Percentiles rank a stretch among this genome's conserved stretches.
These are phyloP conservation scores for Claviceps maximensis DNA, from an alignment of 2,329 filamentous ascomycete genomes.

Conservation along the genomic window DNA sequence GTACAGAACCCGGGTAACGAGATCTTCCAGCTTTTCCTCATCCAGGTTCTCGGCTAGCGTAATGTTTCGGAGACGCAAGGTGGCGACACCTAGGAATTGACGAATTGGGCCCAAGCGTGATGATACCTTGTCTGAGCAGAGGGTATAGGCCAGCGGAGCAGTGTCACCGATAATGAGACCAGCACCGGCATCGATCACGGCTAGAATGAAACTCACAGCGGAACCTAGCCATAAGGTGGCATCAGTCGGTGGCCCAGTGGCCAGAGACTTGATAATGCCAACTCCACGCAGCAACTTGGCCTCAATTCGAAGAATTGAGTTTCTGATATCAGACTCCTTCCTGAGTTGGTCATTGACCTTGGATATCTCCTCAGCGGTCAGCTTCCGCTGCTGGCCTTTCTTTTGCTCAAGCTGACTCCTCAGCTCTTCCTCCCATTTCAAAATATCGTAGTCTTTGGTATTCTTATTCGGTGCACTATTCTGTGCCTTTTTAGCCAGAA, in stretches of 20 bases:
- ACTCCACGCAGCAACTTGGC: slow-evolving; percentile 67
- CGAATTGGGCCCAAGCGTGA: slow-evolving; percentile 62
- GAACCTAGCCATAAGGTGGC: slow-evolving; percentile 78
- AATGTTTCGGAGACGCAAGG: slow-evolving; percentile 64
- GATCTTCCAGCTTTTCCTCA: slow-evolving; percentile 67
- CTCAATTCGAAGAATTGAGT: slow-evolving; percentile 55
- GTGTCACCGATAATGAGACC: slow-evolving; percentile 69
- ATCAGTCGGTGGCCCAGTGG: slow-evolving; percentile 79
- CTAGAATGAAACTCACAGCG: slow-evolving; percentile 60
- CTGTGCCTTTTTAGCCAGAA: slow-evolving; percentile 69
- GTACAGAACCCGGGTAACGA: slow-evolving; percentile 82
- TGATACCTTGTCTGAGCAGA: slow-evolving; percentile 64
- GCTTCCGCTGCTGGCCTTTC: slow-evolving; percentile 81
- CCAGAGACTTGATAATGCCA: slow-evolving; percentile 71
- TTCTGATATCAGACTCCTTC: slow-evolving; percentile 71
- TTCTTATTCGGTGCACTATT: slow-evolving; percentile 68
- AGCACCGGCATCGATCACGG: slow-evolving; percentile 66
- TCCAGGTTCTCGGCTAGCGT: slow-evolving; percentile 59
- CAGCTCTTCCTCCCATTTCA: slow-evolving; percentile 95
- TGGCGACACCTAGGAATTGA: slow-evolving; percentile 77
- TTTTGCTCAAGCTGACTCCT: slow-evolving; percentile 80
- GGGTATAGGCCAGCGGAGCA: slow-evolving; percentile 65
- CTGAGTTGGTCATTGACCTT: slow-evolving; percentile 85
- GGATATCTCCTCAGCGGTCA: slow-evolving; percentile 74
- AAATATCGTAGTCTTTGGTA: slow-evolving; percentile 83